A percentile compares a stretch with the other conserved stretches of the same genome.
These are phyloP conservation scores for Barbatosphaeria neglecta DNA, from an alignment of 495 filamentous ascomycete genomes.

Conservation along the genomic window DNA sequence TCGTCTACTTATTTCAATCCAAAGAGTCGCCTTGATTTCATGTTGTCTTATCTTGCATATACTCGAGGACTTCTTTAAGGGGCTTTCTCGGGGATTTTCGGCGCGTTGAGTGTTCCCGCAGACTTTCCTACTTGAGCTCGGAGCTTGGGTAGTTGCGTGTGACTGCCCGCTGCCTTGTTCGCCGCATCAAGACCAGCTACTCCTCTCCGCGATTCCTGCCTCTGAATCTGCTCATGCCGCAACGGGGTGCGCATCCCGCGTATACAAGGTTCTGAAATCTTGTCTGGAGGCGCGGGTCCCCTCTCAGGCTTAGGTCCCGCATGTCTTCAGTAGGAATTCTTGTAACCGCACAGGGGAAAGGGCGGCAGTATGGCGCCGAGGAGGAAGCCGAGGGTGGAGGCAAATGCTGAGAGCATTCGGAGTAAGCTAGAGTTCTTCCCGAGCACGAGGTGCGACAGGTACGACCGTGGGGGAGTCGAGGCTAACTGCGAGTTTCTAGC, in stretches of 20 bases:
- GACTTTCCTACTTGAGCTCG: not conserved
- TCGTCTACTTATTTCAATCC: not conserved
- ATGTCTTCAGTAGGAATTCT: not conserved
- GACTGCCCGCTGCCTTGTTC: not conserved
- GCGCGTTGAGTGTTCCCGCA: not conserved
- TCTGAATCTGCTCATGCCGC: not conserved
- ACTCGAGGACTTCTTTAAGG: too few species aligned
- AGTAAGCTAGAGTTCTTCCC: constrained; percentile 5
- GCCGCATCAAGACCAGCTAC: not conserved
- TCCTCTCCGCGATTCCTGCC: too few species aligned
- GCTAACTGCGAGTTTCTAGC: constrained; percentile 12
- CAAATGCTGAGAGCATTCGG: constrained; percentile 11
- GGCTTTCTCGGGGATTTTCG: not conserved
- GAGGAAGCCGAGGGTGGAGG: constrained; percentile 6
- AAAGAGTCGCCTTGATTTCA: not conserved
- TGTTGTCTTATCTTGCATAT: not conserved
- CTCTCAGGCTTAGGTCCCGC: not conserved
- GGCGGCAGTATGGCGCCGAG: constrained; percentile 1
- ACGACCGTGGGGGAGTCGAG: not conserved
- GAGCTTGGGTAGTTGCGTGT: not conserved
- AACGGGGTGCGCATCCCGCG: too few species aligned
- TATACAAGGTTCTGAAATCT: too few species aligned
- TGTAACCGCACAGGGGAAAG: not conserved
- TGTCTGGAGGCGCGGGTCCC: not conserved
- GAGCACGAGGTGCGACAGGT: not conserved